Evolutionary conservation across 345 rosid species (phyloP), one percentile per base, ranked within the genome.

Genomic region (Eucalyptus erythrocorys): DNA sequence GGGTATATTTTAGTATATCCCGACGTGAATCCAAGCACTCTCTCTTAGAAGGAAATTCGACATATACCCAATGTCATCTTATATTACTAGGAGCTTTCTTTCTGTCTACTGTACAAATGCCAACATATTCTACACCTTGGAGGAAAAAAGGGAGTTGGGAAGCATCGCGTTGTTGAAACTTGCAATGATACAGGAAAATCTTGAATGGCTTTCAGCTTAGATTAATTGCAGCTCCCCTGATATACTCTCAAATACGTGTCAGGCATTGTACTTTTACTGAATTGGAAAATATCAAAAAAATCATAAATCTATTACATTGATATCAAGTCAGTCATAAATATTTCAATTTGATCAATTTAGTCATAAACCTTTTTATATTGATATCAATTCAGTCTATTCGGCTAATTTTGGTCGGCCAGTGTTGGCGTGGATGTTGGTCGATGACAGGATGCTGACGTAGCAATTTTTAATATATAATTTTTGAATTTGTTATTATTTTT

Each of bases 391-490:
- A 50, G 1, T 50, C 1, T 9, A 50, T 50, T 50, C 0, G 3
- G 1, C 55, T 50, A 50, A 50, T 16, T 50, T 50, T 50, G 55
- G 22, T 17, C 1, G 1, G 8, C 53, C 9, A 0, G 2, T 17
- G 1, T 17, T 50, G 9, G 7, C 4, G 1, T 50, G 55, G 3
- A 50, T 50, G 55, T 0, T 1, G 0, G 24, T 9, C 1, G 1
- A 8, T 50, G 55, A 17, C 0, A 17, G 2, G 8, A 17, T 50
- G 0, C 1, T 16, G 3, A 50, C 2, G 9, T 50, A 50, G 1
- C 4, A 50, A 50, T 17, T 50, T 50, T 50, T 50, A 3, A 50
- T 50, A 45, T 43, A 43, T 48, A 13, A 4, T 11, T 47, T 47
- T 47, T 47, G 1, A 49, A 1, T 48, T 15, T 49, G 2, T 49